phyloP scores from a whole-genome alignment of 192 early-diverging fungal species.

The Umbelopsis vinacea region DNA sequence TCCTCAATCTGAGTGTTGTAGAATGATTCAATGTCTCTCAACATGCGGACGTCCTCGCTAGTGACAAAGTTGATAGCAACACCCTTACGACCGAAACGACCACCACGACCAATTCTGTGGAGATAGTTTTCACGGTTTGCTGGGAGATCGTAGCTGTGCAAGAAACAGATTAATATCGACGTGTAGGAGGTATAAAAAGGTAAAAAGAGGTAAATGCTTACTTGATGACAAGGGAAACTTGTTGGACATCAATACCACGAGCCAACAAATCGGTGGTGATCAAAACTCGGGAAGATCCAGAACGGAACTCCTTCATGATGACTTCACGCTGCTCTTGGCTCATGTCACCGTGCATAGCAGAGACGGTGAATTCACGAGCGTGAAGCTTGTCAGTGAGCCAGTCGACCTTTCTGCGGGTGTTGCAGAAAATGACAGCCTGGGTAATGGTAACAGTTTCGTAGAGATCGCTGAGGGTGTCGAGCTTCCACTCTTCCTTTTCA shows the following conservation, averaged over 20 bases:
- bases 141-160: conserved; percentile 85
- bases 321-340: conserved; percentile 96
- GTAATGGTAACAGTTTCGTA: conserved; percentile 97
- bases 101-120: conserved; percentile 97
- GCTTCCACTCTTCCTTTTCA: conserved; percentile 98
- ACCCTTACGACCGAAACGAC: conserved; percentile 98
- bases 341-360: conserved; percentile 99
- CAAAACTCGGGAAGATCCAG: conserved; percentile 89
- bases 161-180: background rate
- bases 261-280: conserved; percentile 99
- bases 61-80: conserved; percentile 99
- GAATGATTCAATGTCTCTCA: conserved; percentile 98
- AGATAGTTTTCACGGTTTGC: conserved; percentile 97
- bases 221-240: conserved; percentile 94
- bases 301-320: conserved; percentile 97
- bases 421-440: conserved; percentile 99
- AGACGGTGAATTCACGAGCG: conserved; percentile 96
- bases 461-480: conserved; percentile 96
- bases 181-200: no score
- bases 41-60: conserved; percentile 89
- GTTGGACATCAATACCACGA: conserved; percentile 99
- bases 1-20: conserved; percentile 97
- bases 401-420: conserved; percentile 96
- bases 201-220: no score
- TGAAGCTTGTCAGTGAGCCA: conserved; percentile 97